Conservation (phyloP, 176 grass and related monocot species). For the Oryza longistaminata region DNA sequence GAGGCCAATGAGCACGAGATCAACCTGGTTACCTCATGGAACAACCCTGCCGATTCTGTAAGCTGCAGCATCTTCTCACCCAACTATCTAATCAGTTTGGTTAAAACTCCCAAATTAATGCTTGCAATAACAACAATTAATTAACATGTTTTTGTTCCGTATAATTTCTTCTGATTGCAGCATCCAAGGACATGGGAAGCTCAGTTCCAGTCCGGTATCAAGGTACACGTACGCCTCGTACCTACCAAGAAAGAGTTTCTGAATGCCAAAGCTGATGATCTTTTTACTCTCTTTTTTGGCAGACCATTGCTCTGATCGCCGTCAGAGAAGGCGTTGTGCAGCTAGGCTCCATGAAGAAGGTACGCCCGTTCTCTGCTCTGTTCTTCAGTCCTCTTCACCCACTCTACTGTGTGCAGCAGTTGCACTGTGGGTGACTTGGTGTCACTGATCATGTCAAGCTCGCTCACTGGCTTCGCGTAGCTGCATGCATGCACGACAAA, state of each 20-base stretch:
- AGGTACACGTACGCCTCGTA: slow-evolving; percentile 39
- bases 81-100: neutral
- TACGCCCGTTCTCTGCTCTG: slow-evolving; percentile 11
- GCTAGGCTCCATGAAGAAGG: slow-evolving; percentile 76
- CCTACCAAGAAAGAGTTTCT: neutral
- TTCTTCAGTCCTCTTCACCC: slow-evolving; percentile 5
- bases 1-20: slow-evolving; percentile 49
- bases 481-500: slow-evolving; percentile 19
- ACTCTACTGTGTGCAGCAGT: neutral
- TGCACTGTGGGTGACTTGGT: neutral
- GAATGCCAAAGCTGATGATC: neutral
- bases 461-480: neutral
- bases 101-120: neutral
- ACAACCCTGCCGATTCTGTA: slow-evolving; percentile 57
- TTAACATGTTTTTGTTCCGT: neutral
- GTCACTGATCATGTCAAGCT: neutral
- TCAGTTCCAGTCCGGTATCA: slow-evolving; percentile 80
- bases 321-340: slow-evolving; percentile 97
- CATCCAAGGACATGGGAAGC: slow-evolving; percentile 85
- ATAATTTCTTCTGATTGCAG: slow-evolving; percentile 30
- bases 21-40: slow-evolving; percentile 46
- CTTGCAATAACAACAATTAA: neutral
- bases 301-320: slow-evolving; percentile 86
- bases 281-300: neutral
- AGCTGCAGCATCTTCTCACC: slow-evolving; percentile 1